phyloP scores from a whole-genome alignment of 768 basidiomycete species.

The Tulasnella sp. region DNA sequence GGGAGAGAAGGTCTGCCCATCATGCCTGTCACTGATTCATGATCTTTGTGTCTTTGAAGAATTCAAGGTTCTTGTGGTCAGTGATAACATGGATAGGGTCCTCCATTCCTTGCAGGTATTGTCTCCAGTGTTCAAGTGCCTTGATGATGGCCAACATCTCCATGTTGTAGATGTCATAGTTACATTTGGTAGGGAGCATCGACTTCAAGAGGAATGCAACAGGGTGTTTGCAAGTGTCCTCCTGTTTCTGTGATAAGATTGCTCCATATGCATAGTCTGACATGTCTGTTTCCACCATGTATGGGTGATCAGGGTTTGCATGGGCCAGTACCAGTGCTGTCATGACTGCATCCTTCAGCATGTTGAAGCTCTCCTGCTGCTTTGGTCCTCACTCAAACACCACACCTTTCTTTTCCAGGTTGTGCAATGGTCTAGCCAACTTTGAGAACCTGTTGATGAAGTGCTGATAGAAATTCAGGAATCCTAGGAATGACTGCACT shows the following conservation, averaged over 20 bases:
- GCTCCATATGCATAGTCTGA: neutral
- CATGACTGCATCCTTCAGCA: constrained; percentile 10
- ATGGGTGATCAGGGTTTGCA: neutral
- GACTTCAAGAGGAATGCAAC: constrained; percentile 33
- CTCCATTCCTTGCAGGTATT: constrained; percentile 26
- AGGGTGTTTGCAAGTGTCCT: constrained; percentile 21
- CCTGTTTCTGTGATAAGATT: neutral
- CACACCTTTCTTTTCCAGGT: neutral
- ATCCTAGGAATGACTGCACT: constrained; percentile 21
- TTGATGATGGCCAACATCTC: constrained; percentile 40
- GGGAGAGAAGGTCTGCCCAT: constrained; percentile 32
- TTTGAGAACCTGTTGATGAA: constrained; percentile 21
- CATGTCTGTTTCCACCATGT: neutral
- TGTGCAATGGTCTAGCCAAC: constrained; percentile 16
- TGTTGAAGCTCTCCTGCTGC: neutral
- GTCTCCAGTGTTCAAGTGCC: constrained; percentile 28
- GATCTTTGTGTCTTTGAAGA: constrained; percentile 33
- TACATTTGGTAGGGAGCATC: constrained; percentile 30
- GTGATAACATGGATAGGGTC: constrained; percentile 25
- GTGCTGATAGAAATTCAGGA: constrained; percentile 22
- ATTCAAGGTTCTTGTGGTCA: constrained; percentile 35
- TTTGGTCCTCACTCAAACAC: neutral
- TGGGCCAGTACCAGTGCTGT: constrained; percentile 2
- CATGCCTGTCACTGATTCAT: constrained; percentile 35
- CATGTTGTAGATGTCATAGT: constrained; percentile 43